phyloP scores from a whole-genome alignment of 1,139 yeast species.

The Diutina sp. region DNA sequence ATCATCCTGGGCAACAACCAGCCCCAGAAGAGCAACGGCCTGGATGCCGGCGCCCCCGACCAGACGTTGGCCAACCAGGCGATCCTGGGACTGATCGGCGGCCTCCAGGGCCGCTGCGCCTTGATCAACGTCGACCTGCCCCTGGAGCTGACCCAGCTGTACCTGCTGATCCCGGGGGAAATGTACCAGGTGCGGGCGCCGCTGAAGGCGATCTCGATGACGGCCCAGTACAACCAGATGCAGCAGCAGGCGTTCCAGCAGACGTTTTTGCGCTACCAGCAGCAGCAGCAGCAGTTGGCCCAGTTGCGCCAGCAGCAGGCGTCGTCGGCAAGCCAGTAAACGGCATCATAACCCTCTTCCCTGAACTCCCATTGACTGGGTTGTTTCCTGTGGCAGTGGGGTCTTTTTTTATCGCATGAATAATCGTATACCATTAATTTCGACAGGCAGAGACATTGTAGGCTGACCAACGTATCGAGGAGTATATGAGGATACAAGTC shows the following conservation, averaged over 20 bases:
- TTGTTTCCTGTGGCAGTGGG: not conserved
- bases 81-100: conserved; percentile 48
- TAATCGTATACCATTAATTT: too few relatives aligned
- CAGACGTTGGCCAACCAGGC: conserved; percentile 38
- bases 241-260: conserved; percentile 41
- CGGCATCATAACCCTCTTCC: not conserved
- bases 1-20: conserved; percentile 11
- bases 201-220: conserved; percentile 31
- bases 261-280: conserved; percentile 31
- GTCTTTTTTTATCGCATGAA: not conserved
- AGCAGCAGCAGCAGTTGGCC: conserved; percentile 10
- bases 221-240: conserved; percentile 30
- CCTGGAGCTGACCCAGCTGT: conserved; percentile 32
- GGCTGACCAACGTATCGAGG: too few relatives aligned
- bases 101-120: conserved; percentile 67
- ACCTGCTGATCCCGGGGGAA: conserved; percentile 39
- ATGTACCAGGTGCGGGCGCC: conserved; percentile 54
- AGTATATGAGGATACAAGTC: too few relatives aligned
- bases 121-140: conserved; percentile 46
- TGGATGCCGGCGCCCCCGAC: conserved; percentile 11
- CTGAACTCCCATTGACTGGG: not conserved
- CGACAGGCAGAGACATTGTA: too few relatives aligned
- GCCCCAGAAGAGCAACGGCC: not conserved
- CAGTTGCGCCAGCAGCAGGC: not conserved
- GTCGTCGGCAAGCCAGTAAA: not conserved